phyloP scores from a whole-genome alignment of 257 asterid species.

The Lavandula angustifolia region DNA sequence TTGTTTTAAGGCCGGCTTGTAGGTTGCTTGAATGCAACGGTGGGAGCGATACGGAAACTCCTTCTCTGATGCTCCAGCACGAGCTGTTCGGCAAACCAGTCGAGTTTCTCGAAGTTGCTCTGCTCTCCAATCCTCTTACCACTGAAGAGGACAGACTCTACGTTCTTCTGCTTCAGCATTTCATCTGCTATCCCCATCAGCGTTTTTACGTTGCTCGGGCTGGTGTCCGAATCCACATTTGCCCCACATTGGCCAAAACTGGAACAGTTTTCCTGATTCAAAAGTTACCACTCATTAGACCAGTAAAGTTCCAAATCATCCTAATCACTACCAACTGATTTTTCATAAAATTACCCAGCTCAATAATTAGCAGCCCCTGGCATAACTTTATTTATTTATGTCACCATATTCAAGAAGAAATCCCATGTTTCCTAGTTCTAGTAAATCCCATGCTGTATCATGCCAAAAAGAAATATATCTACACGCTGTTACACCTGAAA shows the following conservation, averaged over 20 bases:
- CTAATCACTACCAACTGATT: constrained; percentile 3
- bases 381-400: constrained; percentile 10
- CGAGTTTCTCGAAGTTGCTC: constrained; percentile 81
- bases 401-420: constrained; percentile 1
- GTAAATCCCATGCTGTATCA: constrained; percentile 22
- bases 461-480: constrained; percentile 20
- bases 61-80: constrained; percentile 94
- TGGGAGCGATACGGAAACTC: constrained; percentile 95
- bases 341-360: not conserved
- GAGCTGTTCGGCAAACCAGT: constrained; percentile 88
- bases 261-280: constrained; percentile 70
- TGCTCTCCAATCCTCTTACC: constrained; percentile 83
- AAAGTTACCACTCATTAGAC: constrained; percentile 10
- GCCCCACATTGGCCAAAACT: constrained; percentile 56
- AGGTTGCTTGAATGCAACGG: constrained; percentile 93
- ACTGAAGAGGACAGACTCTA: constrained; percentile 74
- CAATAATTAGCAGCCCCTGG: constrained; percentile 16
- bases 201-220: constrained; percentile 61
- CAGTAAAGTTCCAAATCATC: constrained; percentile 7
- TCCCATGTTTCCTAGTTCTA: constrained; percentile 28
- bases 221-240: constrained; percentile 69
- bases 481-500: constrained; percentile 28
- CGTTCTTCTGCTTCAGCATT: constrained; percentile 87
- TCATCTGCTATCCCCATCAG: constrained; percentile 75
- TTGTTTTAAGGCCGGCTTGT: constrained; percentile 41